These are phyloP conservation scores for Coemansia sp. DNA, from an alignment of 192 early-diverging fungal genomes.

Conservation along the genomic window DNA sequence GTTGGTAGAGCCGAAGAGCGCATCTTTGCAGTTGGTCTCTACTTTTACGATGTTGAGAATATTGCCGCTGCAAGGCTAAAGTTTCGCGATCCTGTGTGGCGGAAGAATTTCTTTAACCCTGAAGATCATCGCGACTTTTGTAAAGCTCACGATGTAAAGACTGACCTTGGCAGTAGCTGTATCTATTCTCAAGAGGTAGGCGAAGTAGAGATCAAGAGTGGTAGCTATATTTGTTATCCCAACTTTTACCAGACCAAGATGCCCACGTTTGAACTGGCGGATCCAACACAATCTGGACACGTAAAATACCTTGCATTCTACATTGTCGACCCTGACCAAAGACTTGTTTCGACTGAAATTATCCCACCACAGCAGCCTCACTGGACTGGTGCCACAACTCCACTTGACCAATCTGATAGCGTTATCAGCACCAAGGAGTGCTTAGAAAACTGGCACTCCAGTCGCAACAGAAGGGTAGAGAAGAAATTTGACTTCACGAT, in stretches of 20 bases:
- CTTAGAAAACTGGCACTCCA: no score
- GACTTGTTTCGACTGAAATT: background rate
- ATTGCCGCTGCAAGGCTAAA: constrained; percentile 33
- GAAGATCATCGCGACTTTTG: background rate
- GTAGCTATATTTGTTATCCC: background rate
- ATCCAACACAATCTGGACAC: background rate
- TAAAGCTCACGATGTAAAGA: background rate
- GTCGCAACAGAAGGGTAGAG: no score
- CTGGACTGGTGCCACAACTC: background rate
- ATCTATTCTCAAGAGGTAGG: background rate
- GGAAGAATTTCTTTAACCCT: background rate
- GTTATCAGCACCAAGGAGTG: no score
- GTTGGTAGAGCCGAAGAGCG: constrained; percentile 69
- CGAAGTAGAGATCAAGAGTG: background rate
- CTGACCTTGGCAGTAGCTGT: background rate
- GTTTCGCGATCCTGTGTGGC: background rate
- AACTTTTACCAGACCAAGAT: constrained; percentile 3
- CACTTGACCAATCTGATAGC: no score
- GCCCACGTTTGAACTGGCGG: background rate
- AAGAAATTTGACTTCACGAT: no score
- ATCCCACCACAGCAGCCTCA: background rate
- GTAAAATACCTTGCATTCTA: background rate
- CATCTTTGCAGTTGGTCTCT: constrained; percentile 70
- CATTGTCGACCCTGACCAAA: background rate
- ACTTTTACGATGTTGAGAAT: constrained; percentile 70